Evolutionary conservation across 2,329 filamentous ascomycete genomes (phyloP).

Genomic region (Pestalotiopsis sp.): DNA sequence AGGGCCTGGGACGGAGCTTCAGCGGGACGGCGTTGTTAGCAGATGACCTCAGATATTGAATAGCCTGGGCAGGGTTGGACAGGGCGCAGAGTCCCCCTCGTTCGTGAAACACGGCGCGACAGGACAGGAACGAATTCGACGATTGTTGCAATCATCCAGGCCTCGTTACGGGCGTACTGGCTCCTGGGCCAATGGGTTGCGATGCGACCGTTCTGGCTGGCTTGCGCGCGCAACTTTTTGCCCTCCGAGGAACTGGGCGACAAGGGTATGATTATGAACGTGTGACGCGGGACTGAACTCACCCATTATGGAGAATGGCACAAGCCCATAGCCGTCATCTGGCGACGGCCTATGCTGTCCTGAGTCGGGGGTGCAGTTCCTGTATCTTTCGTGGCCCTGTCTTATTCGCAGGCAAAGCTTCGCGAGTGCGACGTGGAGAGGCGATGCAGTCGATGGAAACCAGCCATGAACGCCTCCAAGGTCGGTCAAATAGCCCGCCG

Average conservation of each 20-base stretch:
- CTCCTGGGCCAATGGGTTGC: constrained; percentile 10
- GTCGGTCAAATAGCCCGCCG: neutral
- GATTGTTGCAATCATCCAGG: neutral
- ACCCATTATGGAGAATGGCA: constrained; percentile 12
- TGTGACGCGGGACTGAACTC: constrained; percentile 6
- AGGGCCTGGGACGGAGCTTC: constrained; percentile 61
- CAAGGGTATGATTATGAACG: constrained; percentile 1
- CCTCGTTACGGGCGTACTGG: constrained; percentile 10
- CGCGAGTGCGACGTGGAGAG: neutral
- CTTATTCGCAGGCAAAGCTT: constrained; percentile 5
- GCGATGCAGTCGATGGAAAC: neutral
- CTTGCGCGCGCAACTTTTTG: constrained; percentile 5
- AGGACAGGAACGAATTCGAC: neutral
- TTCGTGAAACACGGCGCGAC: constrained; percentile 12
- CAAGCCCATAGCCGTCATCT: constrained; percentile 11
- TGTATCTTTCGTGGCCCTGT: constrained; percentile 2
- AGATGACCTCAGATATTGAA: constrained; percentile 12
- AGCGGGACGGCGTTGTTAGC: constrained; percentile 28
- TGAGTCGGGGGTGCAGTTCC: neutral
- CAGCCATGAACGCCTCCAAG: neutral
- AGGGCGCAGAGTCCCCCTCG: constrained; percentile 2
- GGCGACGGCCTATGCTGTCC: neutral
- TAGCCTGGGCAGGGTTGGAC: constrained; percentile 5
- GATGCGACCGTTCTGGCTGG: neutral
- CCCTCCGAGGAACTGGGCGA: constrained; percentile 3